phyloP scores from a whole-genome alignment of 164 flowering plant species.

The Cinnamomum chago region DNA sequence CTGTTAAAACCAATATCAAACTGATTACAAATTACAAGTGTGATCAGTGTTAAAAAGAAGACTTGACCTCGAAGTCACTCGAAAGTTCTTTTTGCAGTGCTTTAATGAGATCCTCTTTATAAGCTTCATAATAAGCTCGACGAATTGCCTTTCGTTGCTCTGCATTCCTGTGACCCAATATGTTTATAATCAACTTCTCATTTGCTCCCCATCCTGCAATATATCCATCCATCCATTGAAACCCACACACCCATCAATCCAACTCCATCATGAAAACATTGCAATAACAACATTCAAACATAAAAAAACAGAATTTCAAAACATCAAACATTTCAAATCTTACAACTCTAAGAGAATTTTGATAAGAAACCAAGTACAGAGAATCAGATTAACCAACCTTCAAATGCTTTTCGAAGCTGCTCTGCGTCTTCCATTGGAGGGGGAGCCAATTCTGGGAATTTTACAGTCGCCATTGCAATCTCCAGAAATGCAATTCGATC shows the following conservation, averaged over 20 bases:
- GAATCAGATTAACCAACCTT: conserved; percentile 21
- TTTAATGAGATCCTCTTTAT: conserved; percentile 71
- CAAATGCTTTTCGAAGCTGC: conserved; percentile 56
- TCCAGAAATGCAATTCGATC: neutral
- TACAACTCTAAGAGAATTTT: too few species aligned
- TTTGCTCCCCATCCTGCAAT: conserved; percentile 83
- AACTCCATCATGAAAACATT: too few species aligned
- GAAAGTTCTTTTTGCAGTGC: conserved; percentile 59
- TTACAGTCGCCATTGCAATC: conserved; percentile 41
- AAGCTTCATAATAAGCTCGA: conserved; percentile 43
- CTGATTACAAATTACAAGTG: neutral
- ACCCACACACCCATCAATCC: too few species aligned
- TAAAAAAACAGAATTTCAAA: too few species aligned
- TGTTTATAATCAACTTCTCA: conserved; percentile 56
- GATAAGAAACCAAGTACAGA: too few species aligned
- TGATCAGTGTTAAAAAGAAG: neutral
- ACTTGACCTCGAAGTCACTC: conserved; percentile 60
- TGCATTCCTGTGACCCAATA: conserved; percentile 71
- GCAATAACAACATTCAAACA: neutral
- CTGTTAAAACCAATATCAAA: too few species aligned
- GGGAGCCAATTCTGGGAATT: conserved; percentile 42
- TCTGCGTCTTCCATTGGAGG: conserved; percentile 50
- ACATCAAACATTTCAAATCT: neutral
- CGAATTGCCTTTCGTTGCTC: conserved; percentile 52
- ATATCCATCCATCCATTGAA: neutral